Percentiles rank a stretch among this genome's conserved stretches.
Evolutionary conservation across 163 green algal species (phyloP).

Genomic region (Scenedesmus sp.): DNA sequence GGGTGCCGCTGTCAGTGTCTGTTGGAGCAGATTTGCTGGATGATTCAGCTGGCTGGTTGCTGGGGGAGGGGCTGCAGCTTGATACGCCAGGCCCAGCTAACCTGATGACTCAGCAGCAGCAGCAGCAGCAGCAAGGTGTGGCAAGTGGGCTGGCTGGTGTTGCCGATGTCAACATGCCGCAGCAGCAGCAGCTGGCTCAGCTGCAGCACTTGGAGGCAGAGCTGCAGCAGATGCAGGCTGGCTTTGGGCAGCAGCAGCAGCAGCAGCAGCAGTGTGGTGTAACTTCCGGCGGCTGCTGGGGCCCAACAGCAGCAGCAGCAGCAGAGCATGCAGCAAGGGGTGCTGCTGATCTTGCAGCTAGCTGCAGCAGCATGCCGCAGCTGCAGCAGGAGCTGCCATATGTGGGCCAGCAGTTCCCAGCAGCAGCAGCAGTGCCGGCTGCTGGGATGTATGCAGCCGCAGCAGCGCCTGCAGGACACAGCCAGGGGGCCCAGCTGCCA

Average conservation of each 20-base stretch:
- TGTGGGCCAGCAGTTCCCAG: neutral
- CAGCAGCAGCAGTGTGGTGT: neutral
- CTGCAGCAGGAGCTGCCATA: slow-evolving; percentile 10
- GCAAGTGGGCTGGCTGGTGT: neutral
- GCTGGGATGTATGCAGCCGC: neutral
- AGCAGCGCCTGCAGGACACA: neutral
- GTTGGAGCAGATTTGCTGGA: neutral
- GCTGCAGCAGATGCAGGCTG: neutral
- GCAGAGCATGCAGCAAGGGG: neutral
- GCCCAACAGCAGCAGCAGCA: neutral
- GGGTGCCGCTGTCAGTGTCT: neutral
- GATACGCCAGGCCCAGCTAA: slow-evolving; percentile 20
- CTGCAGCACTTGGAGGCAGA: neutral
- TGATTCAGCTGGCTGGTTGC: slow-evolving; percentile 18
- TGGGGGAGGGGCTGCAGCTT: neutral
- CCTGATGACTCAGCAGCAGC: slow-evolving; percentile 18
- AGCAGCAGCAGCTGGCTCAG: slow-evolving; percentile 3
- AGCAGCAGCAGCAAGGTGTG: neutral
- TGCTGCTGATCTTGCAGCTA: neutral
- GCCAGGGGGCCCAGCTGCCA: neutral
- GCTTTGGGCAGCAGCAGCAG: neutral
- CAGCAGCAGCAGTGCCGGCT: neutral
- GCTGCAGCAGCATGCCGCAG: neutral
- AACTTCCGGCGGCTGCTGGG: neutral
- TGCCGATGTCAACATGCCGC: neutral